Evolutionary conservation across 2,329 filamentous ascomycete species (phyloP), one percentile per base, ranked within the genome.

Genomic region (Paraphaeosphaeria sporulosa): DNA sequence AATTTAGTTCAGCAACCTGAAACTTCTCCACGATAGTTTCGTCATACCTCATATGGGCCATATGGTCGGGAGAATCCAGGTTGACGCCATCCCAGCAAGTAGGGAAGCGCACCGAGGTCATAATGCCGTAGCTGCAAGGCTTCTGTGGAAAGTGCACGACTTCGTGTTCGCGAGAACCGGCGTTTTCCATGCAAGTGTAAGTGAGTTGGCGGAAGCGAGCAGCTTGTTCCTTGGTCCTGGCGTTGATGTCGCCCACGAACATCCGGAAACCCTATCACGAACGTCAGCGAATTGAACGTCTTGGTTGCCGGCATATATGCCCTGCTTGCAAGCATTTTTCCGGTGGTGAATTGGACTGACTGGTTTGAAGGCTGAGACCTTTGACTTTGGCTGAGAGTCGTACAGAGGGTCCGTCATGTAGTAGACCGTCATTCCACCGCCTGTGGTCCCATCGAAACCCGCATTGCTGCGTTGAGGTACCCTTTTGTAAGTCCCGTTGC

Each of bases 41-140:
- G 42, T 32, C 42, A 15, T 50, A 58, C 60, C 60, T 60, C 60
- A 63, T 58, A 43, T 63, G 61, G 12, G 49, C 76, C 61, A 79
- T 80, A 67, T 52, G 96, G 84, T 60, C 88, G 86, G 19, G 79
- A 76, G 80, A 94, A 92, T 23, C 89, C 88, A 68, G 86, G 83
- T 60, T 64, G 1, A 50, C 40, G 3, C 64, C 64, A 55, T 67
- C 61, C 64, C 64, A 67, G 42, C 64, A 67, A 1, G 63, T 62
- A 78, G 67, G 75, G 74, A 64, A 80, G 76, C 60, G 80, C 75
- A 80, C 77, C 78, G 73, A 79, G 40, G 52, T 62, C 58, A 62
- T 58, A 21, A 64, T 64, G 6, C 64, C 62, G 30, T 60, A 60
- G 17, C 30, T 27, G 52, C 85, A 0, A 88, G 86, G 9, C 6